These are phyloP conservation scores for Ophiostoma tasmaniense DNA, from an alignment of 2,329 filamentous ascomycete genomes.

Conservation along the genomic window DNA sequence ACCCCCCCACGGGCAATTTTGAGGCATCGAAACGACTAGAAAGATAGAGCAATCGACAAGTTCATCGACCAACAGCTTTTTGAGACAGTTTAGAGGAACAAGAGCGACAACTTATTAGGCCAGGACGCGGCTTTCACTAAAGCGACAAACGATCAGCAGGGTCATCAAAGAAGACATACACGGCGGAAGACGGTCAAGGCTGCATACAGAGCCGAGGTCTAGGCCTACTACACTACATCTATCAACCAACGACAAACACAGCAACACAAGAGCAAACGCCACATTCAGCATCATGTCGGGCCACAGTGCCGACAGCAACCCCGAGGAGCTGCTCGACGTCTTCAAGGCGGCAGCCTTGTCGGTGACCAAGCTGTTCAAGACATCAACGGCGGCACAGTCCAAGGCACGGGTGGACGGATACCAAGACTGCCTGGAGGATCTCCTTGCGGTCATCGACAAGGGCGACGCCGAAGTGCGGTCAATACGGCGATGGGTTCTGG, in stretches of 20 bases:
- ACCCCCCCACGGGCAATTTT: background rate
- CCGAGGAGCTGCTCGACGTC: slow-evolving; percentile 67
- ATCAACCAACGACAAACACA: background rate
- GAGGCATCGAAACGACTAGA: background rate
- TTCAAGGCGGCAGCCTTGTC: slow-evolving; percentile 91
- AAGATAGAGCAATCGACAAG: background rate
- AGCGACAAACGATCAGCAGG: background rate
- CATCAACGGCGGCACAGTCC: slow-evolving; percentile 67
- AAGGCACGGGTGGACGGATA: slow-evolving; percentile 75
- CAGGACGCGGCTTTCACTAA: background rate
- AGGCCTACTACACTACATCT: background rate
- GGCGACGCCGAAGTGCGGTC: slow-evolving; percentile 67
- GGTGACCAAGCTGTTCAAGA: slow-evolving; percentile 94
- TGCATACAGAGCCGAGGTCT: background rate
- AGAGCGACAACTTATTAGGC: background rate
- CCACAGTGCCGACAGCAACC: slow-evolving; percentile 22
- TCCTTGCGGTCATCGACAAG: slow-evolving; percentile 76
- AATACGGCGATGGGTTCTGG: slow-evolving; percentile 57
- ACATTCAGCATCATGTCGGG: background rate
- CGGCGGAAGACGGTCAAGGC: background rate
- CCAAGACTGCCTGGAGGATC: slow-evolving; percentile 85
- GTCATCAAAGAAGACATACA: background rate
- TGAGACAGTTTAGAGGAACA: background rate
- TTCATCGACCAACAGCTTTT: background rate
- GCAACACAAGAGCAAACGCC: background rate